Percentiles rank a stretch among this genome's conserved stretches.
These are phyloP conservation scores for Vitis hybrid DNA, from an alignment of 177 flowering plant species.

Conservation along the genomic window DNA sequence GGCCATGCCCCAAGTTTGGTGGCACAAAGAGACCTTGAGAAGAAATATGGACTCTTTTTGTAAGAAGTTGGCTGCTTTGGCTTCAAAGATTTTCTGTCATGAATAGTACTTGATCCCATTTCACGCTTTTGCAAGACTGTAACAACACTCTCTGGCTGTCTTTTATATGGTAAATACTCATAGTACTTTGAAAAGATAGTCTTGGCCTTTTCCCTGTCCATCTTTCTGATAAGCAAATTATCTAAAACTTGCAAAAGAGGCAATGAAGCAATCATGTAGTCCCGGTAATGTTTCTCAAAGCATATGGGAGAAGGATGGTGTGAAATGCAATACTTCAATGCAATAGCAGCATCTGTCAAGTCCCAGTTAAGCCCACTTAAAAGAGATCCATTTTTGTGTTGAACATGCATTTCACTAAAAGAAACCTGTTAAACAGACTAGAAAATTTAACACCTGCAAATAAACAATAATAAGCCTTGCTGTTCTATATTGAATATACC, in stretches of 20 bases:
- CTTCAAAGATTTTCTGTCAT: constrained; percentile 17
- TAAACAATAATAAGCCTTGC: too few species aligned
- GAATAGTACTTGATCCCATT: constrained; percentile 34
- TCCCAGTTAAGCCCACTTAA: too few species aligned
- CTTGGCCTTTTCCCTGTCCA: constrained; percentile 53
- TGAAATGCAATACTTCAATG: constrained; percentile 40
- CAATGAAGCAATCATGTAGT: constrained; percentile 67
- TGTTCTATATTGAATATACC: too few species aligned
- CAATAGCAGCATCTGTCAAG: constrained; percentile 15
- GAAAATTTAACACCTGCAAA: not conserved
- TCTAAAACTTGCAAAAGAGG: constrained; percentile 69
- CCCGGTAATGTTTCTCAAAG: constrained; percentile 84
- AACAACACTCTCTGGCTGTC: constrained; percentile 56
- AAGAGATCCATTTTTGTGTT: constrained; percentile 24
- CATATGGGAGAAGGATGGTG: constrained; percentile 89
- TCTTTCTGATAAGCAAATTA: constrained; percentile 57
- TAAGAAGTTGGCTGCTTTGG: constrained; percentile 24
- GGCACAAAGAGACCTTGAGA: constrained; percentile 73
- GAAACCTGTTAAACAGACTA: constrained; percentile 32
- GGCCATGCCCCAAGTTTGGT: constrained; percentile 81
- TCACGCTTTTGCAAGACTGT: constrained; percentile 73
- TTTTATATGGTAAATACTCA: constrained; percentile 69
- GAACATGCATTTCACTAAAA: constrained; percentile 12
- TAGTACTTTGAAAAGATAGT: constrained; percentile 47
- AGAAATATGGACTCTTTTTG: constrained; percentile 41